Conservation (phyloP, 2,329 filamentous ascomycete genomes). For the Neoascochyta sp. region DNA sequence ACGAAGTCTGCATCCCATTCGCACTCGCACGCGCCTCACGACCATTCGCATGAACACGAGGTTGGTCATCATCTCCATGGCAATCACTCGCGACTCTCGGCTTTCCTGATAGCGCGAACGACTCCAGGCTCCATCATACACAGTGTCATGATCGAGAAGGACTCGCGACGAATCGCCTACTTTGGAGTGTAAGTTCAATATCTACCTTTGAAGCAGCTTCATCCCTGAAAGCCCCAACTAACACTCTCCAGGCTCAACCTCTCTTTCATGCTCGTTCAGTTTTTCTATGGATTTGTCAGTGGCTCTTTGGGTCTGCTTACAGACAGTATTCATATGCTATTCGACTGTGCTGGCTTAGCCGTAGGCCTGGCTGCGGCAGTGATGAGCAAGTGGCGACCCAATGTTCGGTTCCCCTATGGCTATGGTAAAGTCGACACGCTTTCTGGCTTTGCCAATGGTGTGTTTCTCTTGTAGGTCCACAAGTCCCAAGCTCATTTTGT, state of each 20-base stretch:
- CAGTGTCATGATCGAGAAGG: slow-evolving; percentile 82
- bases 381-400: slow-evolving; percentile 94
- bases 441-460: slow-evolving; percentile 92
- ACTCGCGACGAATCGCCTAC: slow-evolving; percentile 93
- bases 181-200: slow-evolving; percentile 72
- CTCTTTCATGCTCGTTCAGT: slow-evolving; percentile 88
- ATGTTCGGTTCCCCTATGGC: slow-evolving; percentile 83
- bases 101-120: slow-evolving; percentile 65
- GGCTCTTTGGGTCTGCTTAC: slow-evolving; percentile 93
- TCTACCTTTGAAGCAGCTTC: too few species aligned
- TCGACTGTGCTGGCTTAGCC: slow-evolving; percentile 88
- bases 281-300: slow-evolving; percentile 88
- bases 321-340: slow-evolving; percentile 99
- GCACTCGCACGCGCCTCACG: slow-evolving; percentile 29
- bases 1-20: slow-evolving; percentile 31
- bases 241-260: slow-evolving; percentile 70
- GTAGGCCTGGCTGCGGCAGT: slow-evolving; percentile 90
- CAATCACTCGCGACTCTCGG: slow-evolving; percentile 66
- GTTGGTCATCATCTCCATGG: slow-evolving; percentile 40
- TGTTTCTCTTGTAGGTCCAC: slow-evolving; percentile 78
- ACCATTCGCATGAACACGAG: slow-evolving; percentile 26
- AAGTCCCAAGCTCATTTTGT: too few species aligned
- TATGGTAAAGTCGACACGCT: slow-evolving; percentile 96
- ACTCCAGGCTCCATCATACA: slow-evolving; percentile 74
- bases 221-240: too few species aligned